Percentiles rank a stretch among this genome's conserved stretches.
phyloP scores from a whole-genome alignment of 495 filamentous ascomycete species.

The Neurospora sp. region DNA sequence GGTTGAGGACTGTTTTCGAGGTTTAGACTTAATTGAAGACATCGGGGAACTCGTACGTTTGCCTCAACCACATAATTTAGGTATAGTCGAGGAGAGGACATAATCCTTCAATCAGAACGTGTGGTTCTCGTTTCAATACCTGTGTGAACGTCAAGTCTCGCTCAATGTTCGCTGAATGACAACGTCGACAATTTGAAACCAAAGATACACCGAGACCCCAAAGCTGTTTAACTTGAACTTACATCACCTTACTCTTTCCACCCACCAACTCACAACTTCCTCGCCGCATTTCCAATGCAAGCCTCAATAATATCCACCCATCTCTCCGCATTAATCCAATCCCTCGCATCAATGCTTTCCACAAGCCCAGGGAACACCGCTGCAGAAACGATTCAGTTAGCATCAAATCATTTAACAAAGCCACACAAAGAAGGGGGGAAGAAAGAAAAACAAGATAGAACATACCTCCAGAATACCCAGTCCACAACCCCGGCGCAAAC shows the following conservation, averaged over 20 bases:
- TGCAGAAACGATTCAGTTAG: constrained; percentile 3
- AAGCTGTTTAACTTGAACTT: background rate
- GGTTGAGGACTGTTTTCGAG: background rate
- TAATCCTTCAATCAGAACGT: background rate
- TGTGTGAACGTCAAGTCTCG: background rate
- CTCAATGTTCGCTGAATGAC: background rate
- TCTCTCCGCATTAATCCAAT: constrained; percentile 62
- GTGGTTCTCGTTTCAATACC: background rate
- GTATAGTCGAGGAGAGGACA: background rate
- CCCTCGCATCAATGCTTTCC: constrained; percentile 68
- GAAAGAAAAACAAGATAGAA: background rate
- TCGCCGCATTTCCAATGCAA: constrained; percentile 53
- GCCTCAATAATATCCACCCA: constrained; percentile 75
- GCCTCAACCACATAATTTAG: background rate
- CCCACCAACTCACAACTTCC: constrained; percentile 22
- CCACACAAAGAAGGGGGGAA: background rate
- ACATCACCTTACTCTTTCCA: constrained; percentile 17
- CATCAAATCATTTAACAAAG: background rate
- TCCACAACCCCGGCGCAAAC: constrained; percentile 82
- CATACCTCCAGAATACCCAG: constrained; percentile 68
- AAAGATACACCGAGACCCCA: constrained; percentile 3
- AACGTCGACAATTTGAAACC: background rate
- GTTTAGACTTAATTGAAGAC: background rate
- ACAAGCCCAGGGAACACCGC: constrained; percentile 75
- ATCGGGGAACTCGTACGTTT: background rate